A percentile compares a stretch with the other conserved stretches of the same genome.
Evolutionary conservation across 768 basidiomycete genomes (phyloP).

Genomic region (Naganishia antarctica): DNA sequence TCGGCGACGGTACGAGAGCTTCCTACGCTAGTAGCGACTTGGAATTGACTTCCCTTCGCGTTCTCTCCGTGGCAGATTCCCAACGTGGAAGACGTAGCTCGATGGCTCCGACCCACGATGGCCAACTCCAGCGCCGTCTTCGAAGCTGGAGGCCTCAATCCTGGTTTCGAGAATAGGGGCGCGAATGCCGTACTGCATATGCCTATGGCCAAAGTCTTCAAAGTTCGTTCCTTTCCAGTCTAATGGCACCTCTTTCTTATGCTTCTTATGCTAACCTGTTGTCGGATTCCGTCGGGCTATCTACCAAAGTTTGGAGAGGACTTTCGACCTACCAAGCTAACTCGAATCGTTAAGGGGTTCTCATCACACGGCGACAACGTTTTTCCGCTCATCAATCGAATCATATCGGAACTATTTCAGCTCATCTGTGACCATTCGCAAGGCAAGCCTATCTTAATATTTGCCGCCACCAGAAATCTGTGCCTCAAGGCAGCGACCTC

Average conservation of each 20-base stretch:
- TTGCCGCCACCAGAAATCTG: slow-evolving; percentile 74
- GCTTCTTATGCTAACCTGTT: no score
- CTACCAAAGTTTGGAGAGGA: slow-evolving; percentile 79
- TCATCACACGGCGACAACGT: slow-evolving; percentile 61
- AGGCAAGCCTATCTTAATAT: slow-evolving; percentile 81
- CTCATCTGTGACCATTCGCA: slow-evolving; percentile 67
- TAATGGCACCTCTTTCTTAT: no score
- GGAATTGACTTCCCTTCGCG: neutral
- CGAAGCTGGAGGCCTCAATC: slow-evolving; percentile 35
- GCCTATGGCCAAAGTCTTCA: slow-evolving; percentile 60
- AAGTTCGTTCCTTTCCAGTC: slow-evolving; percentile 53
- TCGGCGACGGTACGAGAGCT: slow-evolving; percentile 83
- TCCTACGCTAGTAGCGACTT: no score
- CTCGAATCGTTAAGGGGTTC: slow-evolving; percentile 67
- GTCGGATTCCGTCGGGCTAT: no score
- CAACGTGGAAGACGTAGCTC: slow-evolving; percentile 81
- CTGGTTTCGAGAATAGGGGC: slow-evolving; percentile 23
- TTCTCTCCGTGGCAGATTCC: slow-evolving; percentile 51
- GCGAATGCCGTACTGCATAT: slow-evolving; percentile 23
- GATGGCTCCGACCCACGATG: slow-evolving; percentile 65
- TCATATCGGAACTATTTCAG: slow-evolving; percentile 69
- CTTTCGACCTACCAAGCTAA: slow-evolving; percentile 78
- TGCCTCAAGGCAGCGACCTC: slow-evolving; percentile 57
- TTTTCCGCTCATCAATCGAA: slow-evolving; percentile 64
- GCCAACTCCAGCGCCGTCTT: slow-evolving; percentile 27